Base-by-base conservation (phyloP, 768 basidiomycete genomes). In the Tulasnella sp. region DNA sequence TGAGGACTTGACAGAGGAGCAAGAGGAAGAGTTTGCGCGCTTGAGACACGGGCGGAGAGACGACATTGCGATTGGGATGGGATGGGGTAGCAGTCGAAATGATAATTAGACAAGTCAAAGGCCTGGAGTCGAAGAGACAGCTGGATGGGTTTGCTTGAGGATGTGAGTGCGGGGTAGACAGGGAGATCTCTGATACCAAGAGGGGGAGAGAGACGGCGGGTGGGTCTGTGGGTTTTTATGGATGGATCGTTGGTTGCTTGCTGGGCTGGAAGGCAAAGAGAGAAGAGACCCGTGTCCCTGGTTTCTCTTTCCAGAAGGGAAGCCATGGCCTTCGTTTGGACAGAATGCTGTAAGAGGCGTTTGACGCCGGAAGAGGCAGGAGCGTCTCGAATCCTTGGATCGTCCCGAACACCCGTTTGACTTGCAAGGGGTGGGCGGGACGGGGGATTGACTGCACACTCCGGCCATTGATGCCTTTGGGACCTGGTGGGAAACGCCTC, bases 31-130 rank as follows among this genome's bases (percentile, higher is more conserved):
- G 71, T 27, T 73, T 42, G 78, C 16, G 46, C 71, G 78, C 44
- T 79, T 79, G 31, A 79, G 71, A 40, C 73, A 74, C 34, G 78
- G 73, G 24, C 71, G 71, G 18, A 71, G 78, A 42, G 27, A 31
- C 24, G 78, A 72, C 78, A 79, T 79, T 40, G 78, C n/a, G 72
- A 72, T 74, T 4, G 58, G 31, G 56, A 24, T 10, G 31, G 58
- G 58, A 36, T 31, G 18, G 31, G 31, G 27, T 31, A n/a, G 27
- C 62, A 36, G 62, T 68, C 62, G 62, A 68, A 18, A 68, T 68
- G 27, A 31, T 12, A 68, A 68, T 68, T 68, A 68, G 24, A 34
- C 62, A 36, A 24, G 31, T 68, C 62, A 10, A 68, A 68, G 62
- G 62, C 62, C 62, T 68, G 62, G 52, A 62, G 58, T 62, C 14